Conservation (phyloP, 1,284 basidiomycete genomes). For the Papiliotrema flavescens region DNA sequence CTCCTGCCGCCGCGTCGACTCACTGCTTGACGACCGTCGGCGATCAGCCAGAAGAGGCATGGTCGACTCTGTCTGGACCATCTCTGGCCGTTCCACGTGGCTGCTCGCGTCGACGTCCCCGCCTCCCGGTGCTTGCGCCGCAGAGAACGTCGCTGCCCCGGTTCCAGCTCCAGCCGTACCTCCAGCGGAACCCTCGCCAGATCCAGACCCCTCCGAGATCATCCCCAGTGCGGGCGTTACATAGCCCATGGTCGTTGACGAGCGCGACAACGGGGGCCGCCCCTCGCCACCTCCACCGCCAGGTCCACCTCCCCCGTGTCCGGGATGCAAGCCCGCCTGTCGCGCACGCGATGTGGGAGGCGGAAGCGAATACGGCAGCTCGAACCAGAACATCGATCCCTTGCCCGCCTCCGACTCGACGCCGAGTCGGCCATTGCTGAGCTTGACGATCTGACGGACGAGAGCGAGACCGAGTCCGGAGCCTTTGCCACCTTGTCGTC, state of each 20-base stretch:
- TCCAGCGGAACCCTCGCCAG: background rate
- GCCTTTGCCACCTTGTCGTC: conserved; percentile 80
- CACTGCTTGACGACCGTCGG: conserved; percentile 2
- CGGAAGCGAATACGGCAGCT: conserved; percentile 53
- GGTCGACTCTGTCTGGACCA: conserved; percentile 25
- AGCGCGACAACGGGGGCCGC: background rate
- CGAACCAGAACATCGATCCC: conserved; percentile 54
- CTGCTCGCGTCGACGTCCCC: too few species aligned
- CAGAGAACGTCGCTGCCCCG: background rate
- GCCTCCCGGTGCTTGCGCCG: too few species aligned
- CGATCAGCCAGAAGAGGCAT: conserved; percentile 19
- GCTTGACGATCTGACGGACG: conserved; percentile 83
- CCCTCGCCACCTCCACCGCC: background rate
- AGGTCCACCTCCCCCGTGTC: background rate
- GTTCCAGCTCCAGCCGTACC: background rate
- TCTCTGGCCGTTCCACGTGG: conserved; percentile 14
- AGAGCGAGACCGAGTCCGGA: conserved; percentile 83
- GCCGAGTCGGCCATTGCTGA: conserved; percentile 73
- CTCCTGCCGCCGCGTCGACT: background rate
- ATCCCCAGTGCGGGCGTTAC: background rate
- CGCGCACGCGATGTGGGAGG: conserved; percentile 8
- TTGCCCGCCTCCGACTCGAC: conserved; percentile 48
- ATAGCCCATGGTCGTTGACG: background rate
- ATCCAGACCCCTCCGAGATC: background rate
- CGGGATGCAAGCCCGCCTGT: background rate